Conservation (phyloP, 495 filamentous ascomycete genomes). For the Staphylotrichum tortipilum region DNA sequence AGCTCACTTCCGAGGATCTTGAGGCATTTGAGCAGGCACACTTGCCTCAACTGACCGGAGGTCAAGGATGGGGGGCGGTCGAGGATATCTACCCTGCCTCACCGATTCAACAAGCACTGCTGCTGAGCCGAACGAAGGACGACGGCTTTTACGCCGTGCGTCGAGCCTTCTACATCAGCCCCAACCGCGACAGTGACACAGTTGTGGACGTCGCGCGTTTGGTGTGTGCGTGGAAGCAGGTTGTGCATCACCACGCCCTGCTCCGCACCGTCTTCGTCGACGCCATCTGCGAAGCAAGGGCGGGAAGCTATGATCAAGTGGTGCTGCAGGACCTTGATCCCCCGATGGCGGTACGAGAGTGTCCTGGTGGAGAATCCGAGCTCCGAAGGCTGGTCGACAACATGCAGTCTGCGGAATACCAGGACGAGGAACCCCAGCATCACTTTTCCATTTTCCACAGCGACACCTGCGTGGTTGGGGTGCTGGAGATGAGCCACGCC, state of each 20-base stretch:
- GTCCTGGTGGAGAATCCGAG: conserved; percentile 29
- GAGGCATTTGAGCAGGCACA: conserved; percentile 5
- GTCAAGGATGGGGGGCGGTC: conserved; percentile 15
- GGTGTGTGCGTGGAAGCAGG: conserved; percentile 40
- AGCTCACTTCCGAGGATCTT: conserved; percentile 4
- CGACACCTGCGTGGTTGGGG: conserved; percentile 33
- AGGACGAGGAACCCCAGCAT: conserved; percentile 41
- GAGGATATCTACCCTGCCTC: conserved; percentile 40
- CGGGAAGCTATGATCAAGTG: conserved; percentile 17
- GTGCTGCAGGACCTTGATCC: conserved; percentile 23
- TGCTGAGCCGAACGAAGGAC: conserved; percentile 43
- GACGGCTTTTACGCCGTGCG: conserved; percentile 18
- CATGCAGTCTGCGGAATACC: conserved; percentile 29
- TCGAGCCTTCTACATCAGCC: conserved; percentile 3
- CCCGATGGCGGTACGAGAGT: conserved; percentile 33
- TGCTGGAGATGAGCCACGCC: conserved; percentile 53
- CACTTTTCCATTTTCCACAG: conserved; percentile 34
- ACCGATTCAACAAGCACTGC: conserved; percentile 35
- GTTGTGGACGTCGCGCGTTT: neutral
- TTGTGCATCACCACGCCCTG: conserved; percentile 46
- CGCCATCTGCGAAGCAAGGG: conserved; percentile 10
- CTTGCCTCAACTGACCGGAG: neutral
- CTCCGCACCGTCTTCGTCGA: conserved; percentile 28
- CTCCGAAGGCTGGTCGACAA: conserved; percentile 30
- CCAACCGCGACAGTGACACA: neutral